Conservation (phyloP, 73 alveolate species). For the Diophrys appendiculata region DNA sequence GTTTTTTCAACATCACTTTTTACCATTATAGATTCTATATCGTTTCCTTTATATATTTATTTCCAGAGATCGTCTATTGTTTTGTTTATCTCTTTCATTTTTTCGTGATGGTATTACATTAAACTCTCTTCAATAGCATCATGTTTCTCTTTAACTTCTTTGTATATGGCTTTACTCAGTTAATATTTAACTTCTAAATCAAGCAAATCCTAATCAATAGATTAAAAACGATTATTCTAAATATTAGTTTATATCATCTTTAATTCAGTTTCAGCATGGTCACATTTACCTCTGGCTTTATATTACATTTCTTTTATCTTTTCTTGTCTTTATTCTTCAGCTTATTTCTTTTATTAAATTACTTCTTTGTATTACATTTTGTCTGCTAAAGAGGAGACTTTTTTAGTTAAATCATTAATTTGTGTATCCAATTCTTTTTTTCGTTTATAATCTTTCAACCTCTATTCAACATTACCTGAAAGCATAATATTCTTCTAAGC, state of each 20-base stretch:
- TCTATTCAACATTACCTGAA: too few relatives aligned
- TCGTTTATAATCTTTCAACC: too few relatives aligned
- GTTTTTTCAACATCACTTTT: constrained; percentile 84
- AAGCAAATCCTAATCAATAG: constrained; percentile 27
- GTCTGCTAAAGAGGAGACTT: too few relatives aligned
- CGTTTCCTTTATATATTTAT: constrained; percentile 94
- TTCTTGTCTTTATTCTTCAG: not conserved
- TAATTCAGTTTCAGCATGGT: not conserved
- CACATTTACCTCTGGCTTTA: not conserved
- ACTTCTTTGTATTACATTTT: not conserved
- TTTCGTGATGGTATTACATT: constrained; percentile 91
- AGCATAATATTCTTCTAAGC: too few relatives aligned
- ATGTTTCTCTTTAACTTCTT: constrained; percentile 54
- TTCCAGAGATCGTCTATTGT: constrained; percentile 91
- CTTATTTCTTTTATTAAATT: not conserved
- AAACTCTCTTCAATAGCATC: constrained; percentile 89
- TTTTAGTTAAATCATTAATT: too few relatives aligned
- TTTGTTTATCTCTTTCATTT: constrained; percentile 94
- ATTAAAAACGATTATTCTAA: constrained; percentile 13
- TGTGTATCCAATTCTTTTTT: too few relatives aligned
- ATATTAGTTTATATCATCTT: constrained; percentile 12
- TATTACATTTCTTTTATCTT: not conserved
- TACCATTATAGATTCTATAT: constrained; percentile 89
- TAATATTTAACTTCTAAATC: constrained; percentile 34
- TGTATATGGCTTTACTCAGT: constrained; percentile 32